These are phyloP conservation scores for Teunomyces lycoperdinae DNA, from an alignment of 805 yeast species.

Conservation along the genomic window DNA sequence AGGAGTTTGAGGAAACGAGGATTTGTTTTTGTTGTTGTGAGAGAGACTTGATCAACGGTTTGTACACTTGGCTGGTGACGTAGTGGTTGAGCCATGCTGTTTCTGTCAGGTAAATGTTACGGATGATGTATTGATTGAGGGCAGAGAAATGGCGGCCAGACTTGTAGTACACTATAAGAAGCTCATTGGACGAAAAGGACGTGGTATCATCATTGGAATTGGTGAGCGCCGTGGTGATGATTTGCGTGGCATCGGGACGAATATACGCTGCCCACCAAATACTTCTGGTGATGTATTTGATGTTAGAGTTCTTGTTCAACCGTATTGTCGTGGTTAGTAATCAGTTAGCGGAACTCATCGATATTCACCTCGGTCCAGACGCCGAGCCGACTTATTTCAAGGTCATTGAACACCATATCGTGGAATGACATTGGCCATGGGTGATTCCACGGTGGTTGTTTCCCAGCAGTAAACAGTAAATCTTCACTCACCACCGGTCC, in stretches of 20 bases:
- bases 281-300: slow-evolving; percentile 25
- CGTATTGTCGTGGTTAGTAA: slow-evolving; percentile 19
- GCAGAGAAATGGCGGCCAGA: slow-evolving; percentile 31
- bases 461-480: slow-evolving; percentile 12
- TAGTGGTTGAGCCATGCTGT: slow-evolving; percentile 21
- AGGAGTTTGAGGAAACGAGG: slow-evolving; percentile 13
- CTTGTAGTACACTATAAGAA: slow-evolving; percentile 23
- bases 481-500: slow-evolving; percentile 35
- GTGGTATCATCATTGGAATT: slow-evolving; percentile 4
- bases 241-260: slow-evolving; percentile 24
- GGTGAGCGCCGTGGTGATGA: slow-evolving; percentile 11
- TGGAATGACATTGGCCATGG: slow-evolving; percentile 17
- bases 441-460: slow-evolving; percentile 16
- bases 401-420: slow-evolving; percentile 13
- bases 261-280: slow-evolving; percentile 32
- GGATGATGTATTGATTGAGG: slow-evolving; percentile 33
- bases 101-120: slow-evolving; percentile 16
- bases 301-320: slow-evolving; percentile 16
- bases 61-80: slow-evolving; percentile 17
- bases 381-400: slow-evolving; percentile 12
- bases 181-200: slow-evolving; percentile 11
- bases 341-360: slow-evolving; percentile 10
- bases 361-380: slow-evolving; percentile 16
- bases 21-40: slow-evolving; percentile 12
- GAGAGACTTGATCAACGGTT: slow-evolving; percentile 13